phyloP scores from a whole-genome alignment of 768 basidiomycete genomes.

The Paxillus involutus region DNA sequence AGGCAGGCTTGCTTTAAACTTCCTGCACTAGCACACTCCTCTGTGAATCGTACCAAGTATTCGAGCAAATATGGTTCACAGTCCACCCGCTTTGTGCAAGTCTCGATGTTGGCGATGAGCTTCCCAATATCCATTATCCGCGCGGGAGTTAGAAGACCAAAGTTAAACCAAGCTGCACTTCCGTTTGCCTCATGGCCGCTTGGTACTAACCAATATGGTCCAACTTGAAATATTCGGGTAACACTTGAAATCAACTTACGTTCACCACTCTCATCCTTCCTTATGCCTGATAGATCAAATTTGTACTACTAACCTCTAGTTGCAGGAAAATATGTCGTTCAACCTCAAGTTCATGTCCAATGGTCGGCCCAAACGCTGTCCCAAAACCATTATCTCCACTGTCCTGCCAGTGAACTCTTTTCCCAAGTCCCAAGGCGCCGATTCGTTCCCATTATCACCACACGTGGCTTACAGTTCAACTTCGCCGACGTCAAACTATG shows the following conservation, averaged over 20 bases:
- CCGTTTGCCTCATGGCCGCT: slow-evolving; percentile 9
- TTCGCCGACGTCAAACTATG: neutral
- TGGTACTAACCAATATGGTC: slow-evolving; percentile 19
- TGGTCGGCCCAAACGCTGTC: slow-evolving; percentile 4
- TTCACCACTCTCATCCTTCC: slow-evolving; percentile 5
- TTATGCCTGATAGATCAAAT: neutral
- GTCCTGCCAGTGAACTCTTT: neutral
- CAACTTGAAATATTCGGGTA: slow-evolving; percentile 5
- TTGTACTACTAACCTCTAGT: slow-evolving; percentile 21
- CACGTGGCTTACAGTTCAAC: slow-evolving; percentile 12
- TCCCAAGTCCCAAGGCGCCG: slow-evolving; percentile 1
- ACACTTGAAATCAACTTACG: slow-evolving; percentile 26
- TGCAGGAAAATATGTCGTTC: slow-evolving; percentile 16
- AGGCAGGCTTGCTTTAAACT: too few species aligned
- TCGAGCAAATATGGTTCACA: neutral
- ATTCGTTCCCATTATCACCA: slow-evolving; percentile 6
- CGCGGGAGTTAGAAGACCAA: neutral
- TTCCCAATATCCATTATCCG: neutral
- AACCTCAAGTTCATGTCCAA: slow-evolving; percentile 10
- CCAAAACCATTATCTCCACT: neutral
- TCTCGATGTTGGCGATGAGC: neutral
- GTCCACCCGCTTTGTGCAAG: neutral
- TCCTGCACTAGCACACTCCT: too few species aligned
- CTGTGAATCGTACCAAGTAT: neutral
- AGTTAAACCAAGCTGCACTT: neutral